Percentiles rank a stretch among this genome's conserved stretches.
These are phyloP conservation scores for Diatrype stigma DNA, from an alignment of 2,329 filamentous ascomycete species.

Conservation along the genomic window DNA sequence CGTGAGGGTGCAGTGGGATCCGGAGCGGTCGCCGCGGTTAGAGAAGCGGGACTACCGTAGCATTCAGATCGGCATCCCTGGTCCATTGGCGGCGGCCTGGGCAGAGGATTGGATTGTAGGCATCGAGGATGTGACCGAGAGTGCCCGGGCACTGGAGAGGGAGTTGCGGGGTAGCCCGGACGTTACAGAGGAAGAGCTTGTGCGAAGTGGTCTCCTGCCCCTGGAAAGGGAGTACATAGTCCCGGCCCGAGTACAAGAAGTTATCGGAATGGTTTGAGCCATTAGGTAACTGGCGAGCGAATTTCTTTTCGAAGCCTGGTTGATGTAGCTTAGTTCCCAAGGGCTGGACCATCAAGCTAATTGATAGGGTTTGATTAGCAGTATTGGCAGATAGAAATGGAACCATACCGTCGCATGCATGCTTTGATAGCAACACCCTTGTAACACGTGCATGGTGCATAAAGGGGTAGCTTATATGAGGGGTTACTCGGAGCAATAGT, in stretches of 20 bases:
- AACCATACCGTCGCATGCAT: no score
- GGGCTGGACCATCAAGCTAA: no score
- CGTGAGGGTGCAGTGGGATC: conserved; percentile 62
- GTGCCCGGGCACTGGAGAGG: conserved; percentile 43
- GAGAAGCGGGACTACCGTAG: conserved; percentile 46
- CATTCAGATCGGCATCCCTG: conserved; percentile 59
- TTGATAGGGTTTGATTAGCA: no score
- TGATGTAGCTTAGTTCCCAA: no score
- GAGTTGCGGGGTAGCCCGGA: conserved; percentile 37
- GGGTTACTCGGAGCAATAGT: no score
- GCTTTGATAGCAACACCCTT: no score
- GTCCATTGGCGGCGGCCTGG: conserved; percentile 40
- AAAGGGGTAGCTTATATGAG: no score
- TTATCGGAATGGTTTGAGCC: neutral
- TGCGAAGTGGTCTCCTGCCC: conserved; percentile 36
- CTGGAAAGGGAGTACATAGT: conserved; percentile 40
- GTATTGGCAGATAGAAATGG: no score
- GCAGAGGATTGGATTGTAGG: conserved; percentile 46
- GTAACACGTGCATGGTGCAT: no score
- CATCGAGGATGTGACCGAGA: conserved; percentile 56
- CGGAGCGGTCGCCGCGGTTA: conserved; percentile 47
- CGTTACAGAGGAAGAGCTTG: conserved; percentile 31
- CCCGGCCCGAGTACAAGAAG: conserved; percentile 9
- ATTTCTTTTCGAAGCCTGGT: no score
- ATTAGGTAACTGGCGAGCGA: no score